Evolutionary conservation across 805 yeast genomes (phyloP).

Genomic region (Maudiozyma serrabonitensis): DNA sequence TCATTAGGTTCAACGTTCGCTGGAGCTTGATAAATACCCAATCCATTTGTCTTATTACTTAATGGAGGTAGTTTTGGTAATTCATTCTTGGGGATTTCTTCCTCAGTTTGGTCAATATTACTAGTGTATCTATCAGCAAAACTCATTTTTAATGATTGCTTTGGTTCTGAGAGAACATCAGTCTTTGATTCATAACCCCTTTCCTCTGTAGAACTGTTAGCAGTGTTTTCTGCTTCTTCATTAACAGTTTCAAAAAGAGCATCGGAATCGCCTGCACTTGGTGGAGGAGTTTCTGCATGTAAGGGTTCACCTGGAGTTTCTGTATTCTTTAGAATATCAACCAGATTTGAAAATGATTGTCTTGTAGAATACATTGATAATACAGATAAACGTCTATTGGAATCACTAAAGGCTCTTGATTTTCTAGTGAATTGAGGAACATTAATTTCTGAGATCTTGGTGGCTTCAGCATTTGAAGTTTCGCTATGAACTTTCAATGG

Average conservation of each 20-base stretch:
- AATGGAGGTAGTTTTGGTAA: slow-evolving; percentile 27
- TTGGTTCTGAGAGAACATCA: slow-evolving; percentile 3
- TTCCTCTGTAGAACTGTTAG: slow-evolving; percentile 17
- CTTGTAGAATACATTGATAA: slow-evolving; percentile 62
- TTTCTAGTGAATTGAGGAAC: slow-evolving; percentile 66
- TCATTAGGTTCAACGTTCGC: neutral
- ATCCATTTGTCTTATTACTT: slow-evolving; percentile 15
- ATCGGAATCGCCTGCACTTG: slow-evolving; percentile 20
- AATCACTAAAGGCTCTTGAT: slow-evolving; percentile 50
- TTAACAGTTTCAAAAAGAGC: slow-evolving; percentile 21
- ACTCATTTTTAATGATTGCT: slow-evolving; percentile 26
- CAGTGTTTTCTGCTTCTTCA: slow-evolving; percentile 13
- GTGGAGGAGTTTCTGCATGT: slow-evolving; percentile 11
- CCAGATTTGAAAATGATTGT: slow-evolving; percentile 52
- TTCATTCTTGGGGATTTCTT: slow-evolving; percentile 2
- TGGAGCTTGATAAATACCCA: slow-evolving; percentile 23
- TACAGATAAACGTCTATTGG: slow-evolving; percentile 62
- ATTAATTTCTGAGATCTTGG: slow-evolving; percentile 49
- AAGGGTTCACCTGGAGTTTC: slow-evolving; percentile 6
- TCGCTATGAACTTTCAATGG: slow-evolving; percentile 10
- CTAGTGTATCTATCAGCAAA: slow-evolving; percentile 32
- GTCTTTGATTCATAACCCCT: slow-evolving; percentile 10
- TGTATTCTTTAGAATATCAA: slow-evolving; percentile 31
- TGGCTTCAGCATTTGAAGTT: slow-evolving; percentile 30
- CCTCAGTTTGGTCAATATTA: neutral